A percentile compares a stretch with the other conserved stretches of the same genome.
Conservation (phyloP, 75 land plant genomes). For the Chamaecyparis obtusa region DNA sequence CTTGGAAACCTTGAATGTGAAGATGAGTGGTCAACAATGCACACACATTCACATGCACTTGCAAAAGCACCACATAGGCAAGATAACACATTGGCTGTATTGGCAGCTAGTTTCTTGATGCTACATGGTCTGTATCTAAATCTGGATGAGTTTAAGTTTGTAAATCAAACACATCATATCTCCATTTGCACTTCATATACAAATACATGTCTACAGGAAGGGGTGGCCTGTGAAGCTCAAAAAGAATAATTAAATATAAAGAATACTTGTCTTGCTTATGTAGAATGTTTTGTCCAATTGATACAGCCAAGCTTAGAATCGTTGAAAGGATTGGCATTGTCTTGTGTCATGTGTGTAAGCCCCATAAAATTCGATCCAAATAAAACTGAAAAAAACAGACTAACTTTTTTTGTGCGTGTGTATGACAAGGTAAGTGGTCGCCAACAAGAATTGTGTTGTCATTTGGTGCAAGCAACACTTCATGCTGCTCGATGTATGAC, state of each 20-base stretch:
- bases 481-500: no score
- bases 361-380: no score
- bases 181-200: neutral
- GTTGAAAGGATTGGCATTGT: neutral
- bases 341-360: neutral
- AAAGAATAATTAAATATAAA: no score
- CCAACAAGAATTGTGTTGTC: no score
- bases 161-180: no score
- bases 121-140: neutral
- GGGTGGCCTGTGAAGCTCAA: neutral
- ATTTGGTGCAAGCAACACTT: no score
- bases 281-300: no score
- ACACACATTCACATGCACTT: neutral
- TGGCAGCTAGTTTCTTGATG: neutral
- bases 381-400: no score
- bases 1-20: neutral
- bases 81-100: neutral
- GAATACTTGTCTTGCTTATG: neutral
- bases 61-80: neutral
- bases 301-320: neutral
- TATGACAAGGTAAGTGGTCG: no score
- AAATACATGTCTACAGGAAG: neutral
- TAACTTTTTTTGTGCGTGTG: no score
- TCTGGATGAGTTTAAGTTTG: neutral
- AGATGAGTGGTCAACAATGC: neutral